Evolutionary conservation across 768 basidiomycete genomes (phyloP).

Genomic region (Mycena crocata): DNA sequence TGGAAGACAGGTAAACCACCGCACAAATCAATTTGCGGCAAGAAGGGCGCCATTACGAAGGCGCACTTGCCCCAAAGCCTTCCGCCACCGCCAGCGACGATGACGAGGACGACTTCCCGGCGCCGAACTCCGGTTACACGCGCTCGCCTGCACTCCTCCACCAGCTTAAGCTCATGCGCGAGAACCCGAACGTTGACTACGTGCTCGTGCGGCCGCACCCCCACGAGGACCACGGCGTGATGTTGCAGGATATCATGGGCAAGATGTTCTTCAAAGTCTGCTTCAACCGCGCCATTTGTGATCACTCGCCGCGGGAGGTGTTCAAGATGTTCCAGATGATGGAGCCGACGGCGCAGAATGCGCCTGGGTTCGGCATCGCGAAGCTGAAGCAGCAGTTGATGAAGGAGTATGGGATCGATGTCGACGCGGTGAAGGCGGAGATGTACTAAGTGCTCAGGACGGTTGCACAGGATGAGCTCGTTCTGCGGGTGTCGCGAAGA

Average conservation of each 20-base stretch:
- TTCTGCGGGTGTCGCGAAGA: no score
- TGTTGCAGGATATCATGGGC: conserved; percentile 20
- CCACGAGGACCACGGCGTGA: conserved; percentile 32
- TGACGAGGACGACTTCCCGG: conserved; percentile 17
- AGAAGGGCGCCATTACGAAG: conserved; percentile 25
- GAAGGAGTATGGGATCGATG: conserved; percentile 34
- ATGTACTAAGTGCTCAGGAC: background rate
- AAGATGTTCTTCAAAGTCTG: conserved; percentile 30
- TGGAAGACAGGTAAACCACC: conserved; percentile 32
- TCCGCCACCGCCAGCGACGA: background rate
- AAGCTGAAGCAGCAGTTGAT: conserved; percentile 31
- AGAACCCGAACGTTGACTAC: conserved; percentile 32
- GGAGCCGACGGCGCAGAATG: conserved; percentile 20
- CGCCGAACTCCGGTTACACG: conserved; percentile 27
- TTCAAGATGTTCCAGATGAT: conserved; percentile 30
- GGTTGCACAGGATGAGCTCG: no score
- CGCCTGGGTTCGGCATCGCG: conserved; percentile 22
- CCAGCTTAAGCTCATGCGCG: conserved; percentile 31
- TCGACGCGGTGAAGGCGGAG: conserved; percentile 18
- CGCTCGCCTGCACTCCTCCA: conserved; percentile 36
- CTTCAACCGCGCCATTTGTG: conserved; percentile 23
- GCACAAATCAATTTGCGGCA: conserved; percentile 35
- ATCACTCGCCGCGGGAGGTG: conserved; percentile 23
- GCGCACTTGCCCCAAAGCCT: conserved; percentile 8
- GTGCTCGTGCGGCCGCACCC: conserved; percentile 26